Evolutionary conservation across 768 basidiomycete species (phyloP).

Genomic region (Suillus occidentalis): DNA sequence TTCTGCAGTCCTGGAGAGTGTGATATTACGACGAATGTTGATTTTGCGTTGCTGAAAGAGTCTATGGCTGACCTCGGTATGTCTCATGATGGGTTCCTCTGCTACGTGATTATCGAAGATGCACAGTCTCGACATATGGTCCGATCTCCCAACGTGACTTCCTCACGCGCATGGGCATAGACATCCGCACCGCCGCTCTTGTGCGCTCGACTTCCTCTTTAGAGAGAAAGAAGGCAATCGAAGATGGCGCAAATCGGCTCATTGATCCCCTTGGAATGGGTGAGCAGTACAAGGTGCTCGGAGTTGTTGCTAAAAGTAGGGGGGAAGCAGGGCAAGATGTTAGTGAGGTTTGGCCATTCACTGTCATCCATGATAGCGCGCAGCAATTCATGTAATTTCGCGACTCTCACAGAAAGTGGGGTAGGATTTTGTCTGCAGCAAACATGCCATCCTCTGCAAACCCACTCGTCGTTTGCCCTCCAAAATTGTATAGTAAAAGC

Average conservation of each 20-base stretch:
- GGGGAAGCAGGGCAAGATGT: constrained; percentile 11
- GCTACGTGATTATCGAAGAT: constrained; percentile 7
- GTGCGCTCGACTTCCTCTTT: constrained; percentile 47
- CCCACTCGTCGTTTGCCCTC: too few species aligned
- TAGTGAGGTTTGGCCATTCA: constrained; percentile 33
- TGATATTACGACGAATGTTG: constrained; percentile 96
- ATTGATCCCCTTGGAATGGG: constrained; percentile 87
- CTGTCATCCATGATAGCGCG: not conserved
- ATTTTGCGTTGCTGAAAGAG: constrained; percentile 87
- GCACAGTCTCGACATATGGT: not conserved
- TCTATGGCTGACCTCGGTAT: constrained; percentile 65
- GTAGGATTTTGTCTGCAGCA: too few species aligned
- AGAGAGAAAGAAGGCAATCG: constrained; percentile 52
- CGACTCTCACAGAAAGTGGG: too few species aligned
- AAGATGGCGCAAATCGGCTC: constrained; percentile 63
- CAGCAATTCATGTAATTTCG: too few species aligned
- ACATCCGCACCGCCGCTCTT: constrained; percentile 63
- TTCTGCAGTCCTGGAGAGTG: constrained; percentile 85
- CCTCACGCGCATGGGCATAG: constrained; percentile 75
- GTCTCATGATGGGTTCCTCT: constrained; percentile 17
- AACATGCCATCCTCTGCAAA: too few species aligned
- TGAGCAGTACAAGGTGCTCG: constrained; percentile 79
- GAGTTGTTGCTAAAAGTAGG: constrained; percentile 36
- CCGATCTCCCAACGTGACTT: constrained; percentile 39
- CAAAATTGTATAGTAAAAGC: too few species aligned